These are phyloP conservation scores for Delitschia confertaspora DNA, from an alignment of 495 filamentous ascomycete genomes.

Conservation along the genomic window DNA sequence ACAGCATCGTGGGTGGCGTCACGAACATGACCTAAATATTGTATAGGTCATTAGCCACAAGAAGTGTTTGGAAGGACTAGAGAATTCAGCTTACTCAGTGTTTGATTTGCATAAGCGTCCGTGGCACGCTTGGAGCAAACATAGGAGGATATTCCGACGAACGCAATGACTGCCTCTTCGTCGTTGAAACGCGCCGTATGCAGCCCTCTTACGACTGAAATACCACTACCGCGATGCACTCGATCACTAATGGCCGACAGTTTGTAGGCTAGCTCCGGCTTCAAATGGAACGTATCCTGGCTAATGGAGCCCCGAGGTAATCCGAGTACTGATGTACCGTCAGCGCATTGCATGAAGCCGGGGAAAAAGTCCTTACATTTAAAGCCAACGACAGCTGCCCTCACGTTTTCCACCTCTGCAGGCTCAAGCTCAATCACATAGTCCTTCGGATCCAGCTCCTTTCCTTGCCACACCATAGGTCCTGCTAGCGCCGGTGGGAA, in stretches of 20 bases:
- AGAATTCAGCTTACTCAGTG: slow-evolving; percentile 21
- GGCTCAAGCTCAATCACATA: slow-evolving; percentile 13
- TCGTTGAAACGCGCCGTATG: slow-evolving; percentile 19
- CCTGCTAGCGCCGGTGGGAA: slow-evolving; percentile 16
- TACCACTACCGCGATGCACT: slow-evolving; percentile 19
- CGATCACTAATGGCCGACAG: slow-evolving; percentile 14
- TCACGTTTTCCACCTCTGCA: slow-evolving; percentile 13
- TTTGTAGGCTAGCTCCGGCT: slow-evolving; percentile 3
- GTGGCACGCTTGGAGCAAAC: slow-evolving; percentile 22
- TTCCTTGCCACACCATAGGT: slow-evolving; percentile 22
- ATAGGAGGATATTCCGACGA: slow-evolving; percentile 19
- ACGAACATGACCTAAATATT: slow-evolving; percentile 23
- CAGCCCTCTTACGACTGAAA: slow-evolving; percentile 23
- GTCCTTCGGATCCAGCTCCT: slow-evolving; percentile 4
- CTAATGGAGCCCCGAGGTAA: slow-evolving; percentile 8
- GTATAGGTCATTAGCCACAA: neutral
- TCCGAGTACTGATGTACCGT: slow-evolving; percentile 2
- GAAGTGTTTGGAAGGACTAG: neutral
- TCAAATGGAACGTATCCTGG: slow-evolving; percentile 13
- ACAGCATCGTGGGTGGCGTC: slow-evolving; percentile 23
- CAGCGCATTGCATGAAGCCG: neutral
- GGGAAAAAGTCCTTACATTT: slow-evolving; percentile 11
- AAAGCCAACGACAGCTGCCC: slow-evolving; percentile 16
- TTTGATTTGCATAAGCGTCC: slow-evolving; percentile 25
- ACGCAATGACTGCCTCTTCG: slow-evolving; percentile 25